A percentile compares a stretch with the other conserved stretches of the same genome.
These are phyloP conservation scores for Abrus precatorius DNA, from an alignment of 306 rosid genomes.

Conservation along the genomic window DNA sequence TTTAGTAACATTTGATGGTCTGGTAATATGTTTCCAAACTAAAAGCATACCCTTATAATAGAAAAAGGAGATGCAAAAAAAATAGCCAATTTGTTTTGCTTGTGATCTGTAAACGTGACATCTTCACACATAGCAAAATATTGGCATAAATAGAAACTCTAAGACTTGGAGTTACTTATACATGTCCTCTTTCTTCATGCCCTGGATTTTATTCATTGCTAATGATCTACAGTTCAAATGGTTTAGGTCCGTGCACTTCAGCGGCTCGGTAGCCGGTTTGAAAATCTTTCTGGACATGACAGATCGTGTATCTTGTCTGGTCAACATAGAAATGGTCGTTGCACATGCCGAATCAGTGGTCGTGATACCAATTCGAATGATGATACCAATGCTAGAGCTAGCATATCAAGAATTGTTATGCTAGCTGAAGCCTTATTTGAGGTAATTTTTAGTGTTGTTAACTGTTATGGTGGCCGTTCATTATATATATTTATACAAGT, in stretches of 20 bases:
- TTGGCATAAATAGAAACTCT: not conserved
- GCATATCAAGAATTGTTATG: constrained; percentile 99
- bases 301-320: constrained; percentile 92
- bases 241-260: constrained; percentile 98
- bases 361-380: constrained; percentile 70
- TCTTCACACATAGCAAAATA: constrained; percentile 2
- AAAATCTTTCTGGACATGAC: constrained; percentile 94
- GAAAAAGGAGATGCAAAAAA: not conserved
- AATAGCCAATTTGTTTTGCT: constrained; percentile 5
- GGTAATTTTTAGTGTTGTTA: constrained; percentile 60
- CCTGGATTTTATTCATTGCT: constrained; percentile 19
- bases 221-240: constrained; percentile 43
- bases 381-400: constrained; percentile 90
- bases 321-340: constrained; percentile 90
- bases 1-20: constrained; percentile 23
- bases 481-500: constrained; percentile 55
- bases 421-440: constrained; percentile 98
- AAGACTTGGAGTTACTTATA: constrained; percentile 8
- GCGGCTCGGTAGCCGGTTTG: constrained; percentile 94
- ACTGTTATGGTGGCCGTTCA: constrained; percentile 41
- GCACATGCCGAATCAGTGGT: constrained; percentile 73
- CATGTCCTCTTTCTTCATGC: not conserved
- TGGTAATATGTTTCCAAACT: constrained; percentile 26
- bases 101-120: constrained; percentile 4
- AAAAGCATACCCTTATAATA: constrained; percentile 12